Conservation (phyloP, 306 rosid species). For the Fagus crenata region DNA sequence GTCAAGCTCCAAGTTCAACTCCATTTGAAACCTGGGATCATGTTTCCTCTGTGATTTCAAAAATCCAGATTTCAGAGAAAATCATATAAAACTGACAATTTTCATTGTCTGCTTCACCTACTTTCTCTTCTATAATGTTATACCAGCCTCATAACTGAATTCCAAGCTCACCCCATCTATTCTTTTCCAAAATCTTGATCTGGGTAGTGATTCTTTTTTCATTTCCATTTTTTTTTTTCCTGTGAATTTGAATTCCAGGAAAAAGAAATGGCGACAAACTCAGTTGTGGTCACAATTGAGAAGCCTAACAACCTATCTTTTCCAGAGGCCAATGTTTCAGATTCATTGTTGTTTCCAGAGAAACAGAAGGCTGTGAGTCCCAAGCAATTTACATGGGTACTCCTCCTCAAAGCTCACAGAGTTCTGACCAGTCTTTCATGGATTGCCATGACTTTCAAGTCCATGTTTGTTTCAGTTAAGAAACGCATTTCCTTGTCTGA, state of each 20-base stretch:
- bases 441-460: conserved; percentile 50
- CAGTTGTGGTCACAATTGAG: conserved; percentile 57
- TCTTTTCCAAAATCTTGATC: conserved; percentile 22
- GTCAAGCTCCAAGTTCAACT: background rate
- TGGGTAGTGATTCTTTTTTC: background rate
- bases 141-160: conserved; percentile 21
- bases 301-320: conserved; percentile 49
- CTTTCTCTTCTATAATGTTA: conserved; percentile 17
- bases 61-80: conserved; percentile 20
- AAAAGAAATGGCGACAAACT: conserved; percentile 64
- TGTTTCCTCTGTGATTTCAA: conserved; percentile 20
- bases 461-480: conserved; percentile 51
- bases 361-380: conserved; percentile 65
- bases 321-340: conserved; percentile 47
- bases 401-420: conserved; percentile 80
- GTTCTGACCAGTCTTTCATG: conserved; percentile 63
- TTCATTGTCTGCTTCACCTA: conserved; percentile 13
- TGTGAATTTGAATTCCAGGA: conserved; percentile 9
- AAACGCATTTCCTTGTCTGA: conserved; percentile 68
- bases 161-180: conserved; percentile 9
- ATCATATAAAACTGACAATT: conserved; percentile 5
- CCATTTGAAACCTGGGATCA: conserved; percentile 26
- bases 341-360: conserved; percentile 59
- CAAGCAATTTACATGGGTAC: conserved; percentile 83
- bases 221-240: background rate